phyloP scores from a whole-genome alignment of 2,329 filamentous ascomycete species.

The Sporothrix variecibatus region DNA sequence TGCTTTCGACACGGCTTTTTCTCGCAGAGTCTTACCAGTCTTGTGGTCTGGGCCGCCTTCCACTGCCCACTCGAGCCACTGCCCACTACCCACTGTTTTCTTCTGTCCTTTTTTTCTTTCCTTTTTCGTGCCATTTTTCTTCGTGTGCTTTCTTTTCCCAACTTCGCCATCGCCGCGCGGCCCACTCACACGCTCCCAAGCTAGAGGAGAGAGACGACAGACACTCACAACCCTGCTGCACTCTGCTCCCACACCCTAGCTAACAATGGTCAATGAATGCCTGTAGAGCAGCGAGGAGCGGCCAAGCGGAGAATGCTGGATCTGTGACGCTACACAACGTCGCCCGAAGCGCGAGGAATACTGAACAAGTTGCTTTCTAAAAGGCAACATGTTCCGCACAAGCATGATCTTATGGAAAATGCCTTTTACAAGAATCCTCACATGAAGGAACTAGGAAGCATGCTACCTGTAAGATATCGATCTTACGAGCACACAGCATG shows the following conservation, averaged over 20 bases:
- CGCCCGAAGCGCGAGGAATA: neutral
- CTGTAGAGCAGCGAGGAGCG: neutral
- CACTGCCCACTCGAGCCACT: neutral
- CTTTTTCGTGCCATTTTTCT: neutral
- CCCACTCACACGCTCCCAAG: conserved; percentile 8
- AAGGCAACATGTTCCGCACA: neutral
- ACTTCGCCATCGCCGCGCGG: neutral
- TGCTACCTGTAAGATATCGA: neutral
- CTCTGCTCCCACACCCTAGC: conserved; percentile 19
- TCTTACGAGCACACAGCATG: neutral
- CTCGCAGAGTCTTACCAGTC: neutral
- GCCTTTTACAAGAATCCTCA: neutral
- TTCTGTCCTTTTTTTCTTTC: neutral
- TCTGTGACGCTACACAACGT: neutral
- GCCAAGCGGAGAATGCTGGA: neutral
- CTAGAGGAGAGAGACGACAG: neutral
- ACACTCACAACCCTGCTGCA: conserved; percentile 10
- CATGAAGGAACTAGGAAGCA: neutral
- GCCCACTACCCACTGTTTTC: neutral
- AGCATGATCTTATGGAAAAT: neutral
- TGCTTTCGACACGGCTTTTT: neutral
- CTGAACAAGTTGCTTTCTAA: neutral
- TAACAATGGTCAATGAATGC: neutral
- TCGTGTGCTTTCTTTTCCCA: conserved; percentile 13
- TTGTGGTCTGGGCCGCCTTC: neutral